Base-by-base conservation (phyloP, 1,284 basidiomycete species). In the Laetiporus sulphureus region DNA sequence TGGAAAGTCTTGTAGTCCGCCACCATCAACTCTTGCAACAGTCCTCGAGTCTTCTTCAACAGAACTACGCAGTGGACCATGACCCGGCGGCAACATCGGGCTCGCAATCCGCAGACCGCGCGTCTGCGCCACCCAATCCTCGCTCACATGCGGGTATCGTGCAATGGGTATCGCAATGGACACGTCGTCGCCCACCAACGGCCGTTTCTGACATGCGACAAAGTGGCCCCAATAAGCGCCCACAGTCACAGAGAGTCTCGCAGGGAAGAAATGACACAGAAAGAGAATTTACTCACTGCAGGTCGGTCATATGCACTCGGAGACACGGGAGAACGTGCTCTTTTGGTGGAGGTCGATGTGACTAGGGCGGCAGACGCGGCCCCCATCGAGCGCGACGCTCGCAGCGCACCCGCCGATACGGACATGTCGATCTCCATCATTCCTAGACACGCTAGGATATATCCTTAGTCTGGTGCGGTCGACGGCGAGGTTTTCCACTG, bases 51-150 rank as follows among this genome's bases (percentile, higher is more conserved):
- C 44, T 21, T 38, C 52, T 30, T 38, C 45, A 8, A 44, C 44
- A n/a, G 34, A 48, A 12, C 33, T 42, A 16, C 49, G 42, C n/a
- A 27, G 36, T 33, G 16, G 46, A 38, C 24, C 48, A 41, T 32
- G 42, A 2, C 5, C 30, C 19, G 37, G 39, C 39, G 49, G 49
- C 2, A 44, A 34, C 20, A 67, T 52, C n/a, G 78, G 76, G 46
- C 75, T 77, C 44, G 72, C 67, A 30, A 84, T 79, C 16, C 70
- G 69, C 44, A 83, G 64, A 15, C 69, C 75, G 45, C 72, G 67
- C 8, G 82, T 71, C 51, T 77, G 77, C 42, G 68, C 66, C 11
- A 83, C 79, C 82, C 79, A 83, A 51, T 84, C 81, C 45, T 83
- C 81, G 4, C 74, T 69, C 8, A 62, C 54, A 37, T 68, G 45